These are phyloP conservation scores for Stropharia rugosoannulata DNA, from an alignment of 768 basidiomycete genomes.

Conservation along the genomic window DNA sequence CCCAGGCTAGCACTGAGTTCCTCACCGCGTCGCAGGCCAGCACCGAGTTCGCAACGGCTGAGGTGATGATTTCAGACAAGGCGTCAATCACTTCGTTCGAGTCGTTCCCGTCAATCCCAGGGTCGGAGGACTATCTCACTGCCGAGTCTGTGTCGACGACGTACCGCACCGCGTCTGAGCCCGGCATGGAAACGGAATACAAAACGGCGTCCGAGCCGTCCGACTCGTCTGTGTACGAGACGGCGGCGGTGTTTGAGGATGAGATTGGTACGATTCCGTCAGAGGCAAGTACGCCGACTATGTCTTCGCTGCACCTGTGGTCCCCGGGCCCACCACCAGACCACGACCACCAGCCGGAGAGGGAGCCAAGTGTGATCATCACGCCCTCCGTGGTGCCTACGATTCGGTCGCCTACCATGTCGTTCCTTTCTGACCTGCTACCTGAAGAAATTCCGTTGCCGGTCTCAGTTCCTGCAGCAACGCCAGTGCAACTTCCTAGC, in stretches of 20 bases:
- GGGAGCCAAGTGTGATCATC: constrained; percentile 14
- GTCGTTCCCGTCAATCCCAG: constrained; percentile 30
- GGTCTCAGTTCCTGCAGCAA: constrained; percentile 19
- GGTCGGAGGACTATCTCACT: constrained; percentile 42
- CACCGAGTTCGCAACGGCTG: constrained; percentile 45
- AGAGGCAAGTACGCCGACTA: constrained; percentile 38
- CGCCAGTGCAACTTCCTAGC: background rate
- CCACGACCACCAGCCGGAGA: constrained; percentile 9
- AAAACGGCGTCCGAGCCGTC: constrained; percentile 33
- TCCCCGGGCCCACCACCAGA: constrained; percentile 19
- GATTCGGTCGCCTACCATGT: constrained; percentile 28
- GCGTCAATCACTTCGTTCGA: constrained; percentile 29
- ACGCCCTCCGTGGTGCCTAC: constrained; percentile 29
- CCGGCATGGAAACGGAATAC: constrained; percentile 26
- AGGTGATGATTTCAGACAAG: constrained; percentile 31
- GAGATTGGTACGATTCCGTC: constrained; percentile 42
- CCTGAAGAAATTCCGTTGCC: constrained; percentile 44
- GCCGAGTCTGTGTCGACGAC: constrained; percentile 35
- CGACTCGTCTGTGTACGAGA: constrained; percentile 44
- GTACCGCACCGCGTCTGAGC: constrained; percentile 49
- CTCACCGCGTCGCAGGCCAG: constrained; percentile 46
- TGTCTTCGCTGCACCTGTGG: constrained; percentile 31
- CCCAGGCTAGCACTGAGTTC: constrained; percentile 54
- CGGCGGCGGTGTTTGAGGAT: constrained; percentile 41
- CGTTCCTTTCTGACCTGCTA: constrained; percentile 17